Conservation (phyloP, 768 basidiomycete genomes). For the Lentinula sp. region DNA sequence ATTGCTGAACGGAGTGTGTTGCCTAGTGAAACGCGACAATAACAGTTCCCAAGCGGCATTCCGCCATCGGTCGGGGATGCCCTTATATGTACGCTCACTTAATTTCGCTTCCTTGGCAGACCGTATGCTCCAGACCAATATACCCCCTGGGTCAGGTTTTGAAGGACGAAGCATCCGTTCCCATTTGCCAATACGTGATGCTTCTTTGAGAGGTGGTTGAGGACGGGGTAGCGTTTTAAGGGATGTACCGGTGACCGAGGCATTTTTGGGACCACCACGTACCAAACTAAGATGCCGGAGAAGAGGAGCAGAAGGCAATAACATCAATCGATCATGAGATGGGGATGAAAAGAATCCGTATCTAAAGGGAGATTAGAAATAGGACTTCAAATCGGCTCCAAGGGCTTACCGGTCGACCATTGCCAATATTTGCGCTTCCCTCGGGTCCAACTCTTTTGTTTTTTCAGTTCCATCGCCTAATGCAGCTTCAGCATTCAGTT, state of each 20-base stretch:
- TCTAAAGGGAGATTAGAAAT: constrained; percentile 29
- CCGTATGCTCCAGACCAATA: constrained; percentile 65
- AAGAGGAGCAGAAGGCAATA: constrained; percentile 57
- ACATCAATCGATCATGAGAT: constrained; percentile 79
- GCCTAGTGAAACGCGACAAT: constrained; percentile 47
- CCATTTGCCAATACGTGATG: constrained; percentile 84
- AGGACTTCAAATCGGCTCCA: not conserved
- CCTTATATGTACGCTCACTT: constrained; percentile 81
- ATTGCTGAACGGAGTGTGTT: constrained; percentile 25
- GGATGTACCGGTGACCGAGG: constrained; percentile 38
- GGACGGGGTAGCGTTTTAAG: constrained; percentile 43
- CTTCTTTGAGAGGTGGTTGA: constrained; percentile 54
- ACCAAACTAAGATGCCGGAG: constrained; percentile 49
- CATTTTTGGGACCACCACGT: constrained; percentile 37
- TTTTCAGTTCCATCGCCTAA: constrained; percentile 55
- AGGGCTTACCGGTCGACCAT: constrained; percentile 80
- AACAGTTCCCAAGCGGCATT: constrained; percentile 87
- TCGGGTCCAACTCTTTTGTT: constrained; percentile 57
- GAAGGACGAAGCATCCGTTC: constrained; percentile 78
- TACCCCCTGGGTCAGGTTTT: constrained; percentile 64
- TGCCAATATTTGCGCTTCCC: constrained; percentile 66
- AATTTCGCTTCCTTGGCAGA: constrained; percentile 62
- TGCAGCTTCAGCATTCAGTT: constrained; percentile 50
- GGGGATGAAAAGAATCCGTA: constrained; percentile 87
- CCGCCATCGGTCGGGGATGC: constrained; percentile 95